phyloP scores from a whole-genome alignment of 2,329 filamentous ascomycete genomes.

The Knufia petricola region DNA sequence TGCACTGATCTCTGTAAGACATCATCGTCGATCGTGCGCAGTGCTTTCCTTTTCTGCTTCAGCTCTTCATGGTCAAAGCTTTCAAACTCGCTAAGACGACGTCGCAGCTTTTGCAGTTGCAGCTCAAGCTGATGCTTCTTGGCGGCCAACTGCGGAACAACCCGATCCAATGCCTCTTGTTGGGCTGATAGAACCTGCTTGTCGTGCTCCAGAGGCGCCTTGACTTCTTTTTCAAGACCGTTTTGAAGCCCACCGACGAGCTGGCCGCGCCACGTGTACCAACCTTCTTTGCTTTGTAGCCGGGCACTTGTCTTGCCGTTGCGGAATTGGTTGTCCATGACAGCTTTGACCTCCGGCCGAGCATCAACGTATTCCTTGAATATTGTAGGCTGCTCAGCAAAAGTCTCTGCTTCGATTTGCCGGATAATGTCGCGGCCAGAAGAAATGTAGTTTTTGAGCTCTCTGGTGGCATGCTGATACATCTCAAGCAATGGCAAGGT shows the following conservation, averaged over 20 bases:
- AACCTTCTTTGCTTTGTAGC: conserved; percentile 85
- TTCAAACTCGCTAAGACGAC: conserved; percentile 63
- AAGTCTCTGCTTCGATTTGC: conserved; percentile 80
- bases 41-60: conserved; percentile 57
- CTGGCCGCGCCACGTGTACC: conserved; percentile 96
- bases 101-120: conserved; percentile 59
- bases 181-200: conserved; percentile 57
- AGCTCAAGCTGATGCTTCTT: conserved; percentile 52
- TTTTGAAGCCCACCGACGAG: conserved; percentile 72
- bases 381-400: conserved; percentile 79
- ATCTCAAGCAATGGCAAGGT: conserved; percentile 87
- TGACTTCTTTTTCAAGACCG: conserved; percentile 63
- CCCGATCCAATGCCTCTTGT: conserved; percentile 55
- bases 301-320: conserved; percentile 92
- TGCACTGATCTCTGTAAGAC: conserved; percentile 59
- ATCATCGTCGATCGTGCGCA: conserved; percentile 56
- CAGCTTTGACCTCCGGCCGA: conserved; percentile 65
- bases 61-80: conserved; percentile 54
- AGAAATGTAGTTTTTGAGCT: conserved; percentile 93
- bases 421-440: conserved; percentile 83
- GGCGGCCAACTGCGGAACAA: conserved; percentile 56
- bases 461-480: conserved; percentile 79
- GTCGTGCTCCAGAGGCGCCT: conserved; percentile 67
- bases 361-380: conserved; percentile 88
- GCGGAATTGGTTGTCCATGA: conserved; percentile 96